Percentiles rank a stretch among this genome's conserved stretches.
Evolutionary conservation across 176 grass and related monocot species (phyloP).

Genomic region (Triticum turgidum): DNA sequence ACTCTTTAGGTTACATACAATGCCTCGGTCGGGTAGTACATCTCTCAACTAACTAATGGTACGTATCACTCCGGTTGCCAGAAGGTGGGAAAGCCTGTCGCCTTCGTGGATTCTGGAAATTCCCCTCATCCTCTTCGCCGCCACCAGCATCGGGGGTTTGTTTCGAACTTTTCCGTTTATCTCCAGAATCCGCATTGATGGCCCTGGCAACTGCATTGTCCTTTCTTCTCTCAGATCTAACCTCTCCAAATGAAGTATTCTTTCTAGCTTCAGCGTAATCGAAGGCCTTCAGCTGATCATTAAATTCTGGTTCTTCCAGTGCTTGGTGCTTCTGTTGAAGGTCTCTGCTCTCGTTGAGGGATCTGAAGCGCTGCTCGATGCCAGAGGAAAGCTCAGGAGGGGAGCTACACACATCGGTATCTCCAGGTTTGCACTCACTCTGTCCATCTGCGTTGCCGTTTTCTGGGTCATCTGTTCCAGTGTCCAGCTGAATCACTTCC

Average conservation of each 20-base stretch:
- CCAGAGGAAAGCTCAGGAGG: constrained; percentile 19
- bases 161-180: constrained; percentile 10
- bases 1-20: too few species aligned
- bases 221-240: constrained; percentile 39
- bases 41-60: constrained; percentile 37
- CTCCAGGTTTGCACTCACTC: constrained; percentile 22
- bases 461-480: constrained; percentile 45
- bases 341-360: constrained; percentile 51
- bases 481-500: constrained; percentile 66
- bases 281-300: constrained; percentile 50
- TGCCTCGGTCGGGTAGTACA: too few species aligned
- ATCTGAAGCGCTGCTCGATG: constrained; percentile 26
- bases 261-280: constrained; percentile 77
- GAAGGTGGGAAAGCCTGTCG: constrained; percentile 83
- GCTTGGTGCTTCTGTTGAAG: constrained; percentile 29
- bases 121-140: constrained; percentile 32
- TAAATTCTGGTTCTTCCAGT: constrained; percentile 40
- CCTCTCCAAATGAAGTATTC: constrained; percentile 44
- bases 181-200: constrained; percentile 35
- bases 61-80: constrained; percentile 74
- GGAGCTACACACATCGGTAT: constrained; percentile 20
- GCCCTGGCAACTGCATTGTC: constrained; percentile 41
- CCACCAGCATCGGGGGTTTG: background rate
- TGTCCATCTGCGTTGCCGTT: constrained; percentile 20
- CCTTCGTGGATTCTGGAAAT: constrained; percentile 52